A percentile compares a stretch with the other conserved stretches of the same genome.
phyloP scores from a whole-genome alignment of 495 filamentous ascomycete genomes.

The Neurospora cerealis region DNA sequence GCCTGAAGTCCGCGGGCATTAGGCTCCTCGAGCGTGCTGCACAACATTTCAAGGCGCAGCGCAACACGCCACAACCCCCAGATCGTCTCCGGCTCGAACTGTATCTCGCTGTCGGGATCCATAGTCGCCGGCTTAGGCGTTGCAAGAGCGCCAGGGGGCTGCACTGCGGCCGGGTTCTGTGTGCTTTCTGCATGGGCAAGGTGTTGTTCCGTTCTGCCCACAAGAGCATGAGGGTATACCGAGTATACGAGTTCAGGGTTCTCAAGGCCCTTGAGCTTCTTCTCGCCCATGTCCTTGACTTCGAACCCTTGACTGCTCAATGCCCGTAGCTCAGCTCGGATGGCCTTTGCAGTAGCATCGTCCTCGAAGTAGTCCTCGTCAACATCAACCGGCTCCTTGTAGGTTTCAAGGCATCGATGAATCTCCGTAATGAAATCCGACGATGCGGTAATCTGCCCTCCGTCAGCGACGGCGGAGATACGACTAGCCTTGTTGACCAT shows the following conservation, averaged over 20 bases:
- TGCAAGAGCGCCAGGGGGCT: constrained; percentile 19
- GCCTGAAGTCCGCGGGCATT: constrained; percentile 46
- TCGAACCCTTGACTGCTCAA: constrained; percentile 90
- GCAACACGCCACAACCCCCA: constrained; percentile 88
- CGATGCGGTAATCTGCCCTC: constrained; percentile 92
- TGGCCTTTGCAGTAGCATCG: constrained; percentile 56
- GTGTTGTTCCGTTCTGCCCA: constrained; percentile 60
- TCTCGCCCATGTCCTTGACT: constrained; percentile 89
- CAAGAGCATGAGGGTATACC: constrained; percentile 80
- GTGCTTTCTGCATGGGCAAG: constrained; percentile 41
- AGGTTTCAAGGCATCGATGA: constrained; percentile 78
- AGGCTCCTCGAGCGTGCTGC: constrained; percentile 68
- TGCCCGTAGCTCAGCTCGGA: constrained; percentile 78
- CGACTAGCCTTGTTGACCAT: constrained; percentile 97
- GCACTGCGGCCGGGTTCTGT: constrained; percentile 5
- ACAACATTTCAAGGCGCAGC: constrained; percentile 83
- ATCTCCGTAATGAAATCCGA: constrained; percentile 95
- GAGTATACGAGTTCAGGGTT: constrained; percentile 94
- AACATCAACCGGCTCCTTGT: constrained; percentile 59
- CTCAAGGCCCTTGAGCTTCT: constrained; percentile 90
- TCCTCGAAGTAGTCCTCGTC: constrained; percentile 64
- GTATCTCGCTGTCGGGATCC: constrained; percentile 42
- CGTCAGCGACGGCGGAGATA: constrained; percentile 90
- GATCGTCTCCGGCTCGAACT: constrained; percentile 69
- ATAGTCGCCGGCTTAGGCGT: constrained; percentile 36